A percentile compares a stretch with the other conserved stretches of the same genome.
Conservation (phyloP, 495 filamentous ascomycete genomes). For the Neurospora intermedia region DNA sequence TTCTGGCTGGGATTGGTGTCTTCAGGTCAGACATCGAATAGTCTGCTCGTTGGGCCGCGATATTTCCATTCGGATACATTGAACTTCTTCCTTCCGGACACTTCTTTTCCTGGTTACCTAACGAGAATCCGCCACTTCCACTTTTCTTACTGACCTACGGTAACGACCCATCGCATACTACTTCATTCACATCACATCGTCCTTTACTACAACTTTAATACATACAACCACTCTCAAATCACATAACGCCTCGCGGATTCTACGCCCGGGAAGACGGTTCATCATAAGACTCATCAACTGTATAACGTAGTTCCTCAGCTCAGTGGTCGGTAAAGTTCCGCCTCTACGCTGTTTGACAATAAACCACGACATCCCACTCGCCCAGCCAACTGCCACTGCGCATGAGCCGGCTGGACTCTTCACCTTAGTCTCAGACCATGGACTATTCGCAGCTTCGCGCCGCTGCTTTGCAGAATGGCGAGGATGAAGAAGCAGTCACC, state of each 20-base stretch:
- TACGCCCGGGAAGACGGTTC: not conserved
- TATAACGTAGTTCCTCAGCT: not conserved
- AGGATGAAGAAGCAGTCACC: constrained; percentile 94
- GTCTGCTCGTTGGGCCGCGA: not conserved
- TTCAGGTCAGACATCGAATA: not conserved
- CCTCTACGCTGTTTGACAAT: not conserved
- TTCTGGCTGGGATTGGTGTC: not conserved
- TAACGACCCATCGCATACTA: not conserved
- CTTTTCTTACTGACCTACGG: not conserved
- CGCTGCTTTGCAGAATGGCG: constrained; percentile 72
- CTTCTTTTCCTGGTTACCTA: not conserved
- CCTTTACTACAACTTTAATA: not conserved
- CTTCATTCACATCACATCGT: not conserved
- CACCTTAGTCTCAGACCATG: constrained; percentile 24
- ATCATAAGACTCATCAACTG: not conserved
- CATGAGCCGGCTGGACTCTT: not conserved
- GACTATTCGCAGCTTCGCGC: constrained; percentile 78
- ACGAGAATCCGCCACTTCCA: not conserved
- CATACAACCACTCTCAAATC: not conserved
- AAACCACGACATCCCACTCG: not conserved
- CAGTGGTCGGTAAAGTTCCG: not conserved
- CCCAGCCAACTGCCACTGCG: not conserved
- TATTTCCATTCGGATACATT: not conserved
- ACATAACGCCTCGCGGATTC: not conserved
- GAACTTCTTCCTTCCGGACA: not conserved